Base-by-base conservation (phyloP, 1,284 basidiomycete genomes). In the Boletus putidus region DNA sequence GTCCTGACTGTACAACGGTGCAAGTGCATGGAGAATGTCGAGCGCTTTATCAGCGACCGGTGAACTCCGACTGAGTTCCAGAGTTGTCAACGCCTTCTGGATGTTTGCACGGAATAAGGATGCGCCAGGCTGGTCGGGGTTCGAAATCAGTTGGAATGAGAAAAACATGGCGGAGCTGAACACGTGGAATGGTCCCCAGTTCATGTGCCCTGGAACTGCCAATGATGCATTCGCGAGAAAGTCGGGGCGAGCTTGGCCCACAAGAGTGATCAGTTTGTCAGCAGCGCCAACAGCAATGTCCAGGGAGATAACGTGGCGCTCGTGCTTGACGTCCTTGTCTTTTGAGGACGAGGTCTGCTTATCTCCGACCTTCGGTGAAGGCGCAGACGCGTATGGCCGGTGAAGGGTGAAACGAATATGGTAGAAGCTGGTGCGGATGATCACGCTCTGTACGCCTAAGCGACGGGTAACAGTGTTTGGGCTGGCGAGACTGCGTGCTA, bases 81-180 rank as follows among this genome's bases (percentile, higher is more conserved):
- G 78, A 15, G 84, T 84, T 18, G 76, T 71, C 57, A 87, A 79
- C 11, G 86, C 85, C 70, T 88, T 88, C 65, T 80, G 81, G 65
- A 92, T 87, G 65, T 87, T 88, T 50, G 81, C 80, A 36, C 88
- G 85, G 76, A 90, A 89, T 40, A 89, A 76, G 25, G 79, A 81
- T 45, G 86, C 88, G 25, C 86, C 88, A 49, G 86, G 85, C 65
- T 91, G 88, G 57, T 89, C 86, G 48, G 89, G 87, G 66, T 88
- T 85, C 49, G 85, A 82, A 66, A 91, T 87, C 42, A 91, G 80
- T 68, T 91, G 88, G 76, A 91, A 91, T 21, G 87, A 88, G 80
- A 91, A 91, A 75, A 91, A 91, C 87, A 92, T 91, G 53, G 88
- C 88, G 16, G 89, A 89, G 49, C 87, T 87, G 77, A 92, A 92